Base-by-base conservation (phyloP, 768 basidiomycete genomes). In the Kwoniella sp. region DNA sequence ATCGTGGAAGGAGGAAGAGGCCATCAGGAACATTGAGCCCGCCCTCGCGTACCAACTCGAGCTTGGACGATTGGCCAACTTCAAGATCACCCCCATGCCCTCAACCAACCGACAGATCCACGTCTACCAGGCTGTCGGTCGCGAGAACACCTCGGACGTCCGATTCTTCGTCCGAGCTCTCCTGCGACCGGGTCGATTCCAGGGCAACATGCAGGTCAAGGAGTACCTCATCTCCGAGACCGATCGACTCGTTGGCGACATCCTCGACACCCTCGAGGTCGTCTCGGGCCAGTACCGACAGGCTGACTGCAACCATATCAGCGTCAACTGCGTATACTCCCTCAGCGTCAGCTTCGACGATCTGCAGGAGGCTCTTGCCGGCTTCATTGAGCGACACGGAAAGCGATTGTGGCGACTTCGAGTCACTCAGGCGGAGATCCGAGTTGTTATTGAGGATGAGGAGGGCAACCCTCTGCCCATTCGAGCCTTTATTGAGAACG, bases 221-320 rank as follows among this genome's bases (percentile, higher is more conserved):
- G 87, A 96, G 75, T 99, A 98, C 77, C 86, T 99, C 69, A 88
- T 99, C 61, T 95, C 93, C 1, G 95, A 99, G 78, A 92, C 92
- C 11, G 95, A 99, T 69, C 87, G 95, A 39, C 83, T 98, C 11
- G 88, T 98, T 57, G 93, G 89, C 34, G 86, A 83, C 66, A 84
- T 98, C 62, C 79, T 99, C 57, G 95, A 99, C 74, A 87, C 92
- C 2, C 81, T 98, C 26, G 93, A 98, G 73, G 86, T 98, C 48
- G 89, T 93, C 69, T 85, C 82, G 62, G 88, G 88, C 7, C 82
- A 89, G 65, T 80, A 92, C 66, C 84, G 92, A 55, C 89, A 86
- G 62, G 88, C 93, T 3, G 93, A 98, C 71, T 91, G 89, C 78
- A 98, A 98, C 75, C 92, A 96, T 73, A 95, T 98, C 73, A 92